A percentile compares a stretch with the other conserved stretches of the same genome.
phyloP scores from a whole-genome alignment of 495 filamentous ascomycete species.

The Xylaria grammica region DNA sequence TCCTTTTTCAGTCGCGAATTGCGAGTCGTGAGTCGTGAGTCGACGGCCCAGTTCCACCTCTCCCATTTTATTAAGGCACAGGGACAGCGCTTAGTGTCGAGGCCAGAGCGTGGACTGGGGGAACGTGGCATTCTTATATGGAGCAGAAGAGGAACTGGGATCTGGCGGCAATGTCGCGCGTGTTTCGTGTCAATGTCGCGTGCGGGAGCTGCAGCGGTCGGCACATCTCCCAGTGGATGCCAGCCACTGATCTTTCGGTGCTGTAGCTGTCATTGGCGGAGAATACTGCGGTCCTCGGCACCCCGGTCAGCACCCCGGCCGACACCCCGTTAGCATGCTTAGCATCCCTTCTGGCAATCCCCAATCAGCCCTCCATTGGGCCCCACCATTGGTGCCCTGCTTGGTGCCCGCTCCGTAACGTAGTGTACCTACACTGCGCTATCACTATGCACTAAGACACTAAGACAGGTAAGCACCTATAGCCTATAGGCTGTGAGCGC shows the following conservation, averaged over 20 bases:
- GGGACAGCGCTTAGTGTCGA: slow-evolving; percentile 19
- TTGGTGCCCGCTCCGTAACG: too few species aligned
- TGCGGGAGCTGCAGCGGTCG: slow-evolving; percentile 27
- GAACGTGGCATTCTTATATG: slow-evolving; percentile 35
- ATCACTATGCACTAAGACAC: too few species aligned
- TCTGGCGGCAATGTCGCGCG: slow-evolving; percentile 32
- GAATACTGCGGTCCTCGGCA: slow-evolving; percentile 1
- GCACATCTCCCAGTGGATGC: slow-evolving; percentile 30
- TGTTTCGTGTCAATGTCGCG: slow-evolving; percentile 41
- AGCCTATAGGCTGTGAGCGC: too few species aligned
- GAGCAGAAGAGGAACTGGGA: slow-evolving; percentile 17
- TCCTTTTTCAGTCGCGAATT: neutral
- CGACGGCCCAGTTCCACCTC: slow-evolving; percentile 21
- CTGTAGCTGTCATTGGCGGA: slow-evolving; percentile 28
- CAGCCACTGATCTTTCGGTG: slow-evolving; percentile 33
- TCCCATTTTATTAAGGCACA: slow-evolving; percentile 13
- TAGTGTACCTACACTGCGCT: too few species aligned
- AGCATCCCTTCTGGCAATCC: too few species aligned
- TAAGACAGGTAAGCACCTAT: too few species aligned
- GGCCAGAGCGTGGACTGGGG: slow-evolving; percentile 22
- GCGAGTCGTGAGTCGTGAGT: neutral
- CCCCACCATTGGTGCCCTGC: slow-evolving; percentile 19
- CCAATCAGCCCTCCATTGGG: too few species aligned
- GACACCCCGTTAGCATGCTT: slow-evolving; percentile 5
- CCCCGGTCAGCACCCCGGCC: slow-evolving; percentile 8